These are phyloP conservation scores for Arabidopsis suecica DNA, from an alignment of 345 rosid species.

Conservation along the genomic window DNA sequence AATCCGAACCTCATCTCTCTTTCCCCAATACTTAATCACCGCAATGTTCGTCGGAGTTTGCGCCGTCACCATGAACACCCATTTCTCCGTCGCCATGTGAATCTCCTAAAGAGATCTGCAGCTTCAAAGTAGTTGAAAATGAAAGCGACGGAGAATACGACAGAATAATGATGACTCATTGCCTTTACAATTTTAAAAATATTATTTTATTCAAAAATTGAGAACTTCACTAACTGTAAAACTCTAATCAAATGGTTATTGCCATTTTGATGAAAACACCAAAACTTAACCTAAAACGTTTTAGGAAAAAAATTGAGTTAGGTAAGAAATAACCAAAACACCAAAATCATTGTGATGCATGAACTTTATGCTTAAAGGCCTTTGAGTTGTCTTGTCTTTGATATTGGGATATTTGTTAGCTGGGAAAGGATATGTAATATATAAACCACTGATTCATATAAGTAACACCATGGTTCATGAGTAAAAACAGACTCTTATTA, in stretches of 20 bases:
- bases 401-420: not conserved
- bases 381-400: not conserved
- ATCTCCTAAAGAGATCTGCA: slow-evolving; percentile 18
- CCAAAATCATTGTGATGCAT: not conserved
- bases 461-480: not conserved
- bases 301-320: not conserved
- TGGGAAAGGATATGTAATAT: not conserved
- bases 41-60: slow-evolving; percentile 96
- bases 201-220: slow-evolving; percentile 10
- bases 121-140: slow-evolving; percentile 7
- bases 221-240: not conserved
- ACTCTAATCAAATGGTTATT: not conserved
- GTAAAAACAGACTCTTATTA: not conserved
- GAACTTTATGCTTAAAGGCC: not conserved
- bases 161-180: not conserved
- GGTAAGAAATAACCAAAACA: not conserved
- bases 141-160: slow-evolving; percentile 39
- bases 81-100: slow-evolving; percentile 61
- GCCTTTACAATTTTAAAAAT: not conserved
- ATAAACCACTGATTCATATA: not conserved
- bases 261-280: not conserved
- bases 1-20: slow-evolving; percentile 84
- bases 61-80: slow-evolving; percentile 87
- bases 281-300: slow-evolving; percentile 32
- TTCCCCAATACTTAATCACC: slow-evolving; percentile 98